These are phyloP conservation scores for Trichoderma sp. DNA, from an alignment of 2,329 filamentous ascomycete species.

Conservation along the genomic window DNA sequence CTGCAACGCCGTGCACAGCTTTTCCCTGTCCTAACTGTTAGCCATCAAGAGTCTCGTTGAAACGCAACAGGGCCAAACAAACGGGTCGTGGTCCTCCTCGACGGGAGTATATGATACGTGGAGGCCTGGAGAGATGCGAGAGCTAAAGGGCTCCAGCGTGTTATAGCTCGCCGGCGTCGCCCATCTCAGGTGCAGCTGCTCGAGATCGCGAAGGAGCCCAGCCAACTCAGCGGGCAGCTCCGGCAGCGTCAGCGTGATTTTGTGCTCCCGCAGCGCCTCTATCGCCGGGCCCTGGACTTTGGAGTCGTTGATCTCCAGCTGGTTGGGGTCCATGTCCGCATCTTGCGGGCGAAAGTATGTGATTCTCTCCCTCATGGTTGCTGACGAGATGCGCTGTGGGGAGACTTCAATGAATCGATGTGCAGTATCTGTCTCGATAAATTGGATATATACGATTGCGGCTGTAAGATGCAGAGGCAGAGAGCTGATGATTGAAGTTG, in stretches of 20 bases:
- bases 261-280: constrained; percentile 71
- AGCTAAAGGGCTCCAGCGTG: constrained; percentile 66
- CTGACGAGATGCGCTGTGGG: not conserved
- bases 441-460: not conserved
- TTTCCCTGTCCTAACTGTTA: constrained; percentile 34
- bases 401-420: not conserved
- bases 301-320: constrained; percentile 55
- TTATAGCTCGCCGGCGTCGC: constrained; percentile 56
- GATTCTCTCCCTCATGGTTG: constrained; percentile 69
- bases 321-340: constrained; percentile 59
- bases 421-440: not conserved
- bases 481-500: not conserved
- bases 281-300: constrained; percentile 56
- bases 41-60: not conserved
- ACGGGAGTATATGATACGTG: constrained; percentile 73
- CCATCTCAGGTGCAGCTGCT: constrained; percentile 79
- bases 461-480: not conserved
- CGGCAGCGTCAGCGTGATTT: constrained; percentile 67
- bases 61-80: not conserved
- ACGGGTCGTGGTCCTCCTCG: constrained; percentile 16
- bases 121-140: constrained; percentile 73
- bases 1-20: constrained; percentile 58
- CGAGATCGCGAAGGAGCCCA: constrained; percentile 58
- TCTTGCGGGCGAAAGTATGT: constrained; percentile 73
- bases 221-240: constrained; percentile 70